Percentiles rank a stretch among this genome's conserved stretches.
phyloP scores from a whole-genome alignment of 1,139 yeast genomes.

The Yamadazyma diddensiae region DNA sequence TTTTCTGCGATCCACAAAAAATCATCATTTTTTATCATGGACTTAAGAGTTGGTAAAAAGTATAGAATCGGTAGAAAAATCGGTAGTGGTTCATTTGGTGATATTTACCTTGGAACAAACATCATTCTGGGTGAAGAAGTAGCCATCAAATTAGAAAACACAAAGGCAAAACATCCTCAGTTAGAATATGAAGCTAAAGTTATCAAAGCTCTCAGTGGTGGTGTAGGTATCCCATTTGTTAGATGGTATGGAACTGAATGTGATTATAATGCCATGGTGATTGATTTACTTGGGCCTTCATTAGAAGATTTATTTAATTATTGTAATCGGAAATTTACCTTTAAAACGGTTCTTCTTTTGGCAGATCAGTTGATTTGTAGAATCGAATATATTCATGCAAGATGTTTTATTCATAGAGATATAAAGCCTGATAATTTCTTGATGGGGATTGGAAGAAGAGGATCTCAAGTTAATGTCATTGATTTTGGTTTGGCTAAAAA shows the following conservation, averaged over 20 bases:
- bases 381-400: conserved; percentile 91
- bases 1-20: neutral
- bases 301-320: conserved; percentile 94
- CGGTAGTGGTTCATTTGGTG: conserved; percentile 97
- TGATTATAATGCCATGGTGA: conserved; percentile 95
- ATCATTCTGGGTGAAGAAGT: conserved; percentile 96
- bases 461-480: conserved; percentile 91
- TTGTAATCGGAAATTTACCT: conserved; percentile 89
- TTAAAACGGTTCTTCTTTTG: conserved; percentile 85
- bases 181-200: conserved; percentile 95
- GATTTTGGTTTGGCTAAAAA: conserved; percentile 97
- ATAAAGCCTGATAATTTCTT: conserved; percentile 95
- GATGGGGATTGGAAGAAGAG: conserved; percentile 96
- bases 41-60: conserved; percentile 91
- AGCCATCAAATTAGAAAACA: conserved; percentile 90
- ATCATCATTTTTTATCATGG: conserved; percentile 32
- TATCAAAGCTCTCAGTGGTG: conserved; percentile 91
- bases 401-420: conserved; percentile 89
- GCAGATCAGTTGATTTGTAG: conserved; percentile 96
- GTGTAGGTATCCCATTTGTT: conserved; percentile 95
- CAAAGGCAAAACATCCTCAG: conserved; percentile 93
- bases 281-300: conserved; percentile 92
- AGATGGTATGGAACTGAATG: conserved; percentile 98
- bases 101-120: conserved; percentile 89
- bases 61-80: conserved; percentile 94